A percentile compares a stretch with the other conserved stretches of the same genome.
Conservation (phyloP, 805 yeast species). For the Monosporozyma solicola region DNA sequence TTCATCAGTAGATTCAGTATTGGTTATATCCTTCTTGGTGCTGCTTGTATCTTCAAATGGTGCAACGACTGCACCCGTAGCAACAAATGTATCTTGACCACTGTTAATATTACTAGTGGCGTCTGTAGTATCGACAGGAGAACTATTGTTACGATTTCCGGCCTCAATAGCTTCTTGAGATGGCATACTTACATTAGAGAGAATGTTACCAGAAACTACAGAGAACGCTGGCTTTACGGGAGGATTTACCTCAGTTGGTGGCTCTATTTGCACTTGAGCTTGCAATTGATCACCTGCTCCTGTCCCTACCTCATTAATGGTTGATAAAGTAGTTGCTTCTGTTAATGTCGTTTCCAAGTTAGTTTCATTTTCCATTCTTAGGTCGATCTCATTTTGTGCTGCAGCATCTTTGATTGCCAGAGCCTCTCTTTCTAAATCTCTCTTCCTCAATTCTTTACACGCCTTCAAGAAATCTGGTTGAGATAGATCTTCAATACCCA, state of each 20-base stretch:
- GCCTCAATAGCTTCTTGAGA: background rate
- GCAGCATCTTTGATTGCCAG: conserved; percentile 26
- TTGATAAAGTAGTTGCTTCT: conserved; percentile 4
- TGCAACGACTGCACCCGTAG: background rate
- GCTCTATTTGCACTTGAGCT: conserved; percentile 4
- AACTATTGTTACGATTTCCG: background rate
- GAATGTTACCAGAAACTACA: background rate
- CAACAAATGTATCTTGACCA: background rate
- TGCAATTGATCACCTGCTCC: conserved; percentile 24
- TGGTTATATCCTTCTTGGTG: background rate
- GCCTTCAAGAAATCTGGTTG: conserved; percentile 59
- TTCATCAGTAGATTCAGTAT: background rate
- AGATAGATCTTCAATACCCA: conserved; percentile 81
- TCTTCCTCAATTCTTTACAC: conserved; percentile 60
- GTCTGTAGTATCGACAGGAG: background rate
- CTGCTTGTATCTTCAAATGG: background rate
- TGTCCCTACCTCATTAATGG: conserved; percentile 10
- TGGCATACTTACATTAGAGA: background rate
- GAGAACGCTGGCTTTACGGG: background rate
- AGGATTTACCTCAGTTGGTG: background rate
- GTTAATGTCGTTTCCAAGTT: background rate
- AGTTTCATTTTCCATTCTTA: background rate
- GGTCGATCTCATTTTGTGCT: conserved; percentile 2
- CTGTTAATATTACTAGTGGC: background rate
- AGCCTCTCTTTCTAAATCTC: conserved; percentile 52